A percentile compares a stretch with the other conserved stretches of the same genome.
Evolutionary conservation across 768 basidiomycete genomes (phyloP).

Genomic region (Tulasnella sp.): DNA sequence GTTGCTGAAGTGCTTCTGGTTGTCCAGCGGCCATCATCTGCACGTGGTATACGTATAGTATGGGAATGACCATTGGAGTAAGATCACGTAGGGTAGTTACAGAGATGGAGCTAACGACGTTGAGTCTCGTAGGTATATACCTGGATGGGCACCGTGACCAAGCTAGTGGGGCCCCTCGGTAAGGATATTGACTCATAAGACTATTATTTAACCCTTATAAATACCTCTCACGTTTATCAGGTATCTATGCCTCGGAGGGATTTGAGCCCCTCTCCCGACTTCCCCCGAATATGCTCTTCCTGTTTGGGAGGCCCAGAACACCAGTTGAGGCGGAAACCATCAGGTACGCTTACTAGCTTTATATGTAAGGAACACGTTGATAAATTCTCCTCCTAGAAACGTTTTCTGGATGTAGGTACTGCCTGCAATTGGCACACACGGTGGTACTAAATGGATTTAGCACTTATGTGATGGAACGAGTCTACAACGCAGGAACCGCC

Average conservation of each 20-base stretch:
- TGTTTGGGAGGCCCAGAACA: not conserved
- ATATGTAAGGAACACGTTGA: not conserved
- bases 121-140: not conserved
- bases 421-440: no score
- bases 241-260: not conserved
- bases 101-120: not conserved
- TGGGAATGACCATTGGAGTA: not conserved
- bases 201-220: not conserved
- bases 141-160: not conserved
- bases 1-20: not conserved
- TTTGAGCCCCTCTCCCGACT: conserved; percentile 8
- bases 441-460: not conserved
- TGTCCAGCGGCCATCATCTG: not conserved
- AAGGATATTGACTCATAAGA: not conserved
- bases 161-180: not conserved
- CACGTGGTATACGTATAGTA: conserved; percentile 26
- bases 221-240: not conserved
- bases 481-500: conserved; percentile 8
- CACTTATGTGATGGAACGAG: conserved; percentile 19
- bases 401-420: conserved; percentile 24
- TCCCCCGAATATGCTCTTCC: not conserved
- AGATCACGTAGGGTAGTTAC: not conserved
- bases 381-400: not conserved
- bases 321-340: not conserved
- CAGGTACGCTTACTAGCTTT: not conserved